A percentile compares a stretch with the other conserved stretches of the same genome.
Evolutionary conservation across 129 eudicot species (phyloP).

Genomic region (Escallonia rubra): DNA sequence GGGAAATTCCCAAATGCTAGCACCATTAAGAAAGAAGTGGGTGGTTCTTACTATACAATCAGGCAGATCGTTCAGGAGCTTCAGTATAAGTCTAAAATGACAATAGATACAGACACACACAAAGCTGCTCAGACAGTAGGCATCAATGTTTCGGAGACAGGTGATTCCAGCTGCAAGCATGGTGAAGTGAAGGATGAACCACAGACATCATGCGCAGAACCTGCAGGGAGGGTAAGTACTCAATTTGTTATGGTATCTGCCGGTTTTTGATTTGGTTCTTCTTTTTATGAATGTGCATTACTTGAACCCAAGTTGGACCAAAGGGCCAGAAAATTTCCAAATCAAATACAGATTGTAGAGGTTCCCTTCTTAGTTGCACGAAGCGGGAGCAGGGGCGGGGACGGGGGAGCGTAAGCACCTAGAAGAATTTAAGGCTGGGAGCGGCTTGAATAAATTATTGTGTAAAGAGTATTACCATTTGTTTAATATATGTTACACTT

Average conservation of each 20-base stretch:
- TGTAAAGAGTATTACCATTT: no score
- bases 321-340: neutral
- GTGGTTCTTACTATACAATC: slow-evolving; percentile 48
- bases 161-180: slow-evolving; percentile 5
- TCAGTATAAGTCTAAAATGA: slow-evolving; percentile 26
- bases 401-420: no score
- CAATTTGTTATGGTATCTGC: slow-evolving; percentile 9
- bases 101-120: slow-evolving; percentile 2
- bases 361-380: no score
- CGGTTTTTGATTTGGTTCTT: neutral
- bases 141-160: neutral
- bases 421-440: no score
- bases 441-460: no score
- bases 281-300: neutral
- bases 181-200: slow-evolving; percentile 8
- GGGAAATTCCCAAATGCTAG: slow-evolving; percentile 57
- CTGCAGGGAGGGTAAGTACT: slow-evolving; percentile 29
- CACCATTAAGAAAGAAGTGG: slow-evolving; percentile 40
- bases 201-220: slow-evolving; percentile 12
- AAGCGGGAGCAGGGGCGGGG: no score
- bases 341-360: neutral
- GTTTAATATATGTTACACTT: no score
- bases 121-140: slow-evolving; percentile 11
- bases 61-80: slow-evolving; percentile 55
- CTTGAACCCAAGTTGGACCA: neutral